Evolutionary conservation across 768 basidiomycete genomes (phyloP).

Genomic region (Leccinum sublutescens): DNA sequence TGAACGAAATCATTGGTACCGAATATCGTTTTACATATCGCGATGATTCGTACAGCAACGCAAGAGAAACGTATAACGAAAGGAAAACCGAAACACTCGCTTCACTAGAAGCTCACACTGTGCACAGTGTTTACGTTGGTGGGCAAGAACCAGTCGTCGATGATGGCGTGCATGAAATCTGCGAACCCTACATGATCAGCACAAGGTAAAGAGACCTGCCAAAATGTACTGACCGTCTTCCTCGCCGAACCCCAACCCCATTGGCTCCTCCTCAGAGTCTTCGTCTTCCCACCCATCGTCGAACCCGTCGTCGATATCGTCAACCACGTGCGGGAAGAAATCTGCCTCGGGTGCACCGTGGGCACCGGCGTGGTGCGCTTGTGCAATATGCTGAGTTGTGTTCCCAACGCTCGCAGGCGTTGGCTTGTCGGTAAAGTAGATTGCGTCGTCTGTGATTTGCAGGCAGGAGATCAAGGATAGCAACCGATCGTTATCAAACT

Average conservation of each 20-base stretch:
- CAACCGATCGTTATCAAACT: conserved; percentile 15
- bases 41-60: background rate
- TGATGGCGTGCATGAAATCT: conserved; percentile 15
- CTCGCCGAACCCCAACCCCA: conserved; percentile 3
- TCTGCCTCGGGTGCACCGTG: conserved; percentile 3
- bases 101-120: conserved; percentile 23
- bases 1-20: background rate
- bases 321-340: conserved; percentile 1
- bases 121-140: conserved; percentile 24
- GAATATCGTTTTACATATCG: background rate
- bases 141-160: conserved; percentile 25
- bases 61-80: background rate
- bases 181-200: conserved; percentile 4
- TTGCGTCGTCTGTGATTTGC: conserved; percentile 52
- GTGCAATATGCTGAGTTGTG: background rate
- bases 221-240: conserved; percentile 10
- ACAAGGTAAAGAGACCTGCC: background rate
- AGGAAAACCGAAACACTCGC: background rate
- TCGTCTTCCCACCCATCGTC: conserved; percentile 18
- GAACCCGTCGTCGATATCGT: conserved; percentile 12
- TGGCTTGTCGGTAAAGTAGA: conserved; percentile 43
- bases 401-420: background rate
- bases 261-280: conserved; percentile 11
- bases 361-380: background rate
- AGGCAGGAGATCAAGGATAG: conserved; percentile 45